Evolutionary conservation across 805 yeast genomes (phyloP).

Genomic region (Phaffomyces antillensis): DNA sequence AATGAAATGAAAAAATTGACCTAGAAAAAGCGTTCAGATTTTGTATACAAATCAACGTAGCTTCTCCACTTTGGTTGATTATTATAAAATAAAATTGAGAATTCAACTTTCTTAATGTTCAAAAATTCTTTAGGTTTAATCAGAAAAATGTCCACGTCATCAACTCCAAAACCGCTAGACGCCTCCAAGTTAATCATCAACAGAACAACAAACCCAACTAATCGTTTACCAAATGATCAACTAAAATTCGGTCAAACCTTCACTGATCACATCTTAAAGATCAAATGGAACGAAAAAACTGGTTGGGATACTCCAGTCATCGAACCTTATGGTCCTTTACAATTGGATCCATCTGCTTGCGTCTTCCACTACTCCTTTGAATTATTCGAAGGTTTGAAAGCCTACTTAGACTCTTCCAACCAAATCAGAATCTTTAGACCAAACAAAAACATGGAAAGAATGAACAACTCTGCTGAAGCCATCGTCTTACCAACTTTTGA

Average conservation of each 20-base stretch:
- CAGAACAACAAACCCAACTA: slow-evolving; percentile 43
- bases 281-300: slow-evolving; percentile 66
- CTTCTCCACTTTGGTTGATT: too few species aligned
- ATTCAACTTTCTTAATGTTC: not conserved
- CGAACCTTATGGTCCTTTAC: slow-evolving; percentile 71
- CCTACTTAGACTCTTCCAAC: slow-evolving; percentile 62
- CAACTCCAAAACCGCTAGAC: slow-evolving; percentile 39
- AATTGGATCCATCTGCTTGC: slow-evolving; percentile 79
- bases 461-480: slow-evolving; percentile 84
- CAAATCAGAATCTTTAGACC: slow-evolving; percentile 82
- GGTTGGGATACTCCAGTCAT: slow-evolving; percentile 94
- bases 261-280: slow-evolving; percentile 82
- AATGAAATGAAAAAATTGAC: too few species aligned
- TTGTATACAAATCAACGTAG: too few species aligned
- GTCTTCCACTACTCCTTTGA: slow-evolving; percentile 95
- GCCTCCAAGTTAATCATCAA: slow-evolving; percentile 45
- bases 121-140: not conserved
- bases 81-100: not conserved
- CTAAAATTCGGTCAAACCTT: slow-evolving; percentile 68
- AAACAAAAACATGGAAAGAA: slow-evolving; percentile 84
- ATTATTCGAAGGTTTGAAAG: slow-evolving; percentile 93
- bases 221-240: slow-evolving; percentile 50
- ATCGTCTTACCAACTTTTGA: slow-evolving; percentile 87
- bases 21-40: too few species aligned
- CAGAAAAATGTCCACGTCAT: slow-evolving; percentile 14